phyloP scores from a whole-genome alignment of 208 protist species.

The Acanthamoeba lenticulata region DNA sequence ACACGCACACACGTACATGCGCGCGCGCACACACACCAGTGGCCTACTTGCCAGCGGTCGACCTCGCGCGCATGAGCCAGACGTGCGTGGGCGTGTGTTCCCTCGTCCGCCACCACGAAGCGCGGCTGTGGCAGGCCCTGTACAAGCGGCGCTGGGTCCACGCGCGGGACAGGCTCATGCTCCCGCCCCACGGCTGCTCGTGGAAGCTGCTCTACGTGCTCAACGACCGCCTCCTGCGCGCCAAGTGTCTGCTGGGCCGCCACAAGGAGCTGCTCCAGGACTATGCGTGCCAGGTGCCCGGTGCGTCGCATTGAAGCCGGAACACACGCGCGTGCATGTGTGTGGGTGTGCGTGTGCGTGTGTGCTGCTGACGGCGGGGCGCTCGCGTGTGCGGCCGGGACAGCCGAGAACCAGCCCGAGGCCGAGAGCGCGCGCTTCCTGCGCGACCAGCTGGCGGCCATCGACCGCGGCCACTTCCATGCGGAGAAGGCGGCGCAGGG shows the following conservation, averaged over 20 bases:
- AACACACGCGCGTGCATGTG: no score
- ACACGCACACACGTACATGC: no score
- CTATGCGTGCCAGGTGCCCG: not conserved
- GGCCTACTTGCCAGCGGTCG: not conserved
- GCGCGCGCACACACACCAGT: not conserved
- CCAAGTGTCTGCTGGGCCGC: not conserved
- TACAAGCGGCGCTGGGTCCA: not conserved
- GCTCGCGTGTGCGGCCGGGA: no score
- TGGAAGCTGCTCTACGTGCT: not conserved
- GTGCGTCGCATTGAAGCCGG: no score
- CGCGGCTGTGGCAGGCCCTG: not conserved
- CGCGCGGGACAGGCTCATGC: not conserved
- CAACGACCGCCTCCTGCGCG: slow-evolving; percentile 3
- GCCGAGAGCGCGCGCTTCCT: not conserved
- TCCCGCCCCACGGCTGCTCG: not conserved
- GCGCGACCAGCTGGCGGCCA: not conserved
- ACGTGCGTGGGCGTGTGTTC: not conserved
- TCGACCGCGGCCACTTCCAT: not conserved
- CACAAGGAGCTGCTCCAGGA: not conserved
- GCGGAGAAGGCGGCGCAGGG: not conserved
- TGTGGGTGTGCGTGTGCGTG: no score
- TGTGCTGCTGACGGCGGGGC: no score
- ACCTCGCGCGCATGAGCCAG: not conserved
- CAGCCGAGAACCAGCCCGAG: not conserved
- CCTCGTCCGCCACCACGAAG: not conserved